Conservation (phyloP, 192 early-diverging fungal genomes). For the Linderina pennispora region DNA sequence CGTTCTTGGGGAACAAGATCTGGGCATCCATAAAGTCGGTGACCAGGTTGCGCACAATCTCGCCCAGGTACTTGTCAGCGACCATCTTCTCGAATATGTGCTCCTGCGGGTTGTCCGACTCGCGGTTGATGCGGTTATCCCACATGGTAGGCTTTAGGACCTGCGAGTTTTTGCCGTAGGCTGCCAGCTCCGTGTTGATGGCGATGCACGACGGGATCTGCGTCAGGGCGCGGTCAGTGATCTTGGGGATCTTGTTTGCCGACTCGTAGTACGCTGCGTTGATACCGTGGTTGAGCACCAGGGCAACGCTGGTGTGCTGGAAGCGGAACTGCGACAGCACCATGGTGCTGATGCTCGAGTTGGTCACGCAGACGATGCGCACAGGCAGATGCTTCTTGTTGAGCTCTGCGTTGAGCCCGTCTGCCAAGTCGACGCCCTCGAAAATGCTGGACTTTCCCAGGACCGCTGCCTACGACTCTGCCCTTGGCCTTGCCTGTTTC, state of each 20-base stretch:
- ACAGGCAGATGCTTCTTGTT: conserved; percentile 65
- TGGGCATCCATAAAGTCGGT: conserved; percentile 77
- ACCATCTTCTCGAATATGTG: conserved; percentile 95
- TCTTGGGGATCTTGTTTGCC: conserved; percentile 51
- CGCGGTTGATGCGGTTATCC: conserved; percentile 77
- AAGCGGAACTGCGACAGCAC: conserved; percentile 78
- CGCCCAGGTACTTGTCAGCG: conserved; percentile 92
- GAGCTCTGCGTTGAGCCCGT: conserved; percentile 67
- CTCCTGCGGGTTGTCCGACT: conserved; percentile 68
- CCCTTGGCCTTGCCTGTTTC: conserved; percentile 71
- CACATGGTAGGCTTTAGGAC: conserved; percentile 72
- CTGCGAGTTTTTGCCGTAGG: conserved; percentile 63
- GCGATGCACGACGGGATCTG: conserved; percentile 52
- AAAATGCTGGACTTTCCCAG: conserved; percentile 38
- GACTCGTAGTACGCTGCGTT: conserved; percentile 94
- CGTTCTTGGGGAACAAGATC: conserved; percentile 59
- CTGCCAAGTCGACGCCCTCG: conserved; percentile 69
- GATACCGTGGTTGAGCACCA: conserved; percentile 92
- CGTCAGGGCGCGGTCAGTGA: conserved; percentile 22
- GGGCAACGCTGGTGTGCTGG: conserved; percentile 66
- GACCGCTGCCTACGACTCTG: conserved; percentile 36
- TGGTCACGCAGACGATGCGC: conserved; percentile 78
- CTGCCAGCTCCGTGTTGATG: conserved; percentile 95
- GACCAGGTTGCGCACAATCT: conserved; percentile 76
- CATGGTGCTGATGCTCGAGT: conserved; percentile 91